These are phyloP conservation scores for Debaryomyces udenii DNA, from an alignment of 1,139 yeast species.

Conservation along the genomic window DNA sequence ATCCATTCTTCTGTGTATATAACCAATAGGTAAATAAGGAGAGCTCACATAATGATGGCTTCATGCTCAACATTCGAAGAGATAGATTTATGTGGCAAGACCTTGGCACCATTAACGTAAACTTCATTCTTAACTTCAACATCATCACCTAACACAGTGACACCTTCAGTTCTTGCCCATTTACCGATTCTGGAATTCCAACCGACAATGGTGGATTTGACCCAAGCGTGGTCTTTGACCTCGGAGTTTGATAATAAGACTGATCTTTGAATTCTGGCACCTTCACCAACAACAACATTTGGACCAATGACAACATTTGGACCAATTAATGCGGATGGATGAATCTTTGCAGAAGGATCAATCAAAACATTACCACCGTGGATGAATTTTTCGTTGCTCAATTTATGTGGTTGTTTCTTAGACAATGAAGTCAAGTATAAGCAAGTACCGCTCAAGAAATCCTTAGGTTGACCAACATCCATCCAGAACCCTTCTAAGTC, in stretches of 20 bases:
- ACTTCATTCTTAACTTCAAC: constrained; percentile 98
- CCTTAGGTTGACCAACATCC: constrained; percentile 99
- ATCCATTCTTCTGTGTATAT: no score
- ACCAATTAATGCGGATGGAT: constrained; percentile 93
- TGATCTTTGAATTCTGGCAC: constrained; percentile 97
- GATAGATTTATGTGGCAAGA: constrained; percentile 97
- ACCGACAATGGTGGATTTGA: constrained; percentile 96
- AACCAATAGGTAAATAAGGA: no score
- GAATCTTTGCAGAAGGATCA: constrained; percentile 93
- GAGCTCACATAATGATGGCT: constrained; percentile 86
- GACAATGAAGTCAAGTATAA: constrained; percentile 86
- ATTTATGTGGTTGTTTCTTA: constrained; percentile 73
- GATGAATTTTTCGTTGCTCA: constrained; percentile 69
- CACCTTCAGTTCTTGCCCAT: constrained; percentile 99
- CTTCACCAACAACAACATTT: constrained; percentile 93
- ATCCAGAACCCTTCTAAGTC: constrained; percentile 99
- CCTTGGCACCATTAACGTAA: constrained; percentile 99
- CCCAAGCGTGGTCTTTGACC: constrained; percentile 97
- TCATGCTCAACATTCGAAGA: constrained; percentile 96
- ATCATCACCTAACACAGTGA: constrained; percentile 97
- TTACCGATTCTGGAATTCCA: constrained; percentile 98
- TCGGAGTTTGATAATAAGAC: constrained; percentile 89
- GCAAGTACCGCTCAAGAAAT: constrained; percentile 95
- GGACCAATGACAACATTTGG: constrained; percentile 99
- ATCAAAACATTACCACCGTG: constrained; percentile 93